Percentiles rank a stretch among this genome's conserved stretches.
Evolutionary conservation across 257 asterid genomes (phyloP).

Genomic region (Nyctanthes arbortristis): DNA sequence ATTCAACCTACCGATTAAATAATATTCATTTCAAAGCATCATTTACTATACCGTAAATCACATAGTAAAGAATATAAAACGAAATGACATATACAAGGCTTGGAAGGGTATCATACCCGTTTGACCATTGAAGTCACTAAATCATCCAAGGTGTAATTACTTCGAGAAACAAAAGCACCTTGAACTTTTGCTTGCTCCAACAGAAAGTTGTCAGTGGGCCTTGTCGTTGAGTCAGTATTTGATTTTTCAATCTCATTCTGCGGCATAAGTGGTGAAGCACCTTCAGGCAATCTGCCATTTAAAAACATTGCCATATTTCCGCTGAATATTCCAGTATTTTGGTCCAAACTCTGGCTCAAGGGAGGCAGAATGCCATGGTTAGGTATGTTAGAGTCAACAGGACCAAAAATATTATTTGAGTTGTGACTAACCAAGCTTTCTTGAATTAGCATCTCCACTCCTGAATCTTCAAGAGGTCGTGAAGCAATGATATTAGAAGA

Average conservation of each 20-base stretch:
- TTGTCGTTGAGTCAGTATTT: slow-evolving; percentile 32
- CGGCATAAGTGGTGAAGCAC: slow-evolving; percentile 43
- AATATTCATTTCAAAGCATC: background rate
- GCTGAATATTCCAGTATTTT: slow-evolving; percentile 29
- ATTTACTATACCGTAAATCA: background rate
- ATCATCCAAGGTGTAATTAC: slow-evolving; percentile 70
- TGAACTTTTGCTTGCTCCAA: slow-evolving; percentile 56
- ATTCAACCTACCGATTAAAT: background rate
- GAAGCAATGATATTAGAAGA: slow-evolving; percentile 40
- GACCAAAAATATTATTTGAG: slow-evolving; percentile 32
- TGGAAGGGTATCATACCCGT: slow-evolving; percentile 43
- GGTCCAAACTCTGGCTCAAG: slow-evolving; percentile 41
- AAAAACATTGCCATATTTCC: slow-evolving; percentile 47
- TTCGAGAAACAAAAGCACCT: slow-evolving; percentile 46
- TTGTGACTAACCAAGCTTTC: slow-evolving; percentile 42
- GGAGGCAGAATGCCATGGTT: slow-evolving; percentile 34
- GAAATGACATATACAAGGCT: slow-evolving; percentile 10
- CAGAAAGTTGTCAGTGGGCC: slow-evolving; percentile 49
- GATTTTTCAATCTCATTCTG: slow-evolving; percentile 38
- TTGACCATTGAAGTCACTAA: slow-evolving; percentile 66
- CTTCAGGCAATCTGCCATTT: slow-evolving; percentile 42
- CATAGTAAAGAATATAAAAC: background rate
- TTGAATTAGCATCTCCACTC: slow-evolving; percentile 45
- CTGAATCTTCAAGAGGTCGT: slow-evolving; percentile 48
- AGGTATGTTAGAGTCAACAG: slow-evolving; percentile 41